Conservation (phyloP, 768 basidiomycete species). For the Leccinum truebloodii region DNA sequence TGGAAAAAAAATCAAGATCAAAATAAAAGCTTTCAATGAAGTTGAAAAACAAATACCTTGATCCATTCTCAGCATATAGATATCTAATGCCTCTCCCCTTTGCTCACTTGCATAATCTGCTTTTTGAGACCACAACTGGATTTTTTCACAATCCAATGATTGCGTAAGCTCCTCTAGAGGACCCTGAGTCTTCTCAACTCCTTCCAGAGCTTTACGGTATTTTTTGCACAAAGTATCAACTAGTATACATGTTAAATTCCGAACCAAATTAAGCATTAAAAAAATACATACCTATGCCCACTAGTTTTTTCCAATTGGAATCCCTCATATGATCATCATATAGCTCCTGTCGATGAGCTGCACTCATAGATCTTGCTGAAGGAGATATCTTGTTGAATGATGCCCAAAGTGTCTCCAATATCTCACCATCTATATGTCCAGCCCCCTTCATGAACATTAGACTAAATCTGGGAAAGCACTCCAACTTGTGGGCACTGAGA, state of each 20-base stretch:
- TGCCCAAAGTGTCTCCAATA: constrained; percentile 38
- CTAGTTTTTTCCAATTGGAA: constrained; percentile 5
- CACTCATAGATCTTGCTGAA: constrained; percentile 22
- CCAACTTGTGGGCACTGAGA: constrained; percentile 29
- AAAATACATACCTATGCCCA: not conserved
- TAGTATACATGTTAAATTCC: not conserved
- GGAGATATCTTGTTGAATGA: constrained; percentile 29
- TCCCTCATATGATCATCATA: constrained; percentile 7
- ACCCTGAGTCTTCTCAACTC: not conserved
- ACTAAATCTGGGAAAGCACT: constrained; percentile 28
- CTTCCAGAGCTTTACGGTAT: not conserved
- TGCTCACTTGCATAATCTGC: not conserved
- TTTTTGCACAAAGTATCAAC: not conserved
- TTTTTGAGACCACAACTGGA: not conserved
- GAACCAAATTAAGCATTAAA: not conserved
- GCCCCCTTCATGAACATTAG: constrained; percentile 22
- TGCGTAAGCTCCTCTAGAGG: not conserved
- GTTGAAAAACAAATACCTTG: not conserved
- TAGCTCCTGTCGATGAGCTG: constrained; percentile 28
- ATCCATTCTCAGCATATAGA: not conserved
- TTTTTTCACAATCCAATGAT: not conserved
- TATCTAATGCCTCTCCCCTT: not conserved
- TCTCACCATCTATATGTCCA: constrained; percentile 34
- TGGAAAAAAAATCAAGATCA: not conserved
- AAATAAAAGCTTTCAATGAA: too few relatives aligned